Conservation (phyloP, 208 protist species). For the Angomonas desouzai region DNA sequence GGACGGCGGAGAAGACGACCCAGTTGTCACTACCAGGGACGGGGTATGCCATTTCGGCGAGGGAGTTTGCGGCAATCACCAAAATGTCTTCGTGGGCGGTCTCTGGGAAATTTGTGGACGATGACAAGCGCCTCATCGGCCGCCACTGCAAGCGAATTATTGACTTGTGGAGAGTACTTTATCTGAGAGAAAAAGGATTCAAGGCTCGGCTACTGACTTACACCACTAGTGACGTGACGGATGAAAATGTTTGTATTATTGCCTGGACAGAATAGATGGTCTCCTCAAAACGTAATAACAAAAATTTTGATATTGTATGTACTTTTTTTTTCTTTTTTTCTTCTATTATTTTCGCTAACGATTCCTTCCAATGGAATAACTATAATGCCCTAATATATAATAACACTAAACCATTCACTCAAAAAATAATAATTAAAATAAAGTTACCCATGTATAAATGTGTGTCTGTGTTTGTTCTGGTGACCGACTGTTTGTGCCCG, state of each 20-base stretch:
- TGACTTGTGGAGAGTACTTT: constrained; percentile 50
- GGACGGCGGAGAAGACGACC: neutral
- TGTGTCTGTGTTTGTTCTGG: too few relatives aligned
- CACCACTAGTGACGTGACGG: constrained; percentile 39
- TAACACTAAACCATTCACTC: too few relatives aligned
- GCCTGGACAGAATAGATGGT: constrained; percentile 21
- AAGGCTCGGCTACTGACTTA: constrained; percentile 49
- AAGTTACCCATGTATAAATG: too few relatives aligned
- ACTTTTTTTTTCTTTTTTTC: too few relatives aligned
- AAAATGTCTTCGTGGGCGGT: constrained; percentile 82
- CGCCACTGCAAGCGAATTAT: constrained; percentile 66
- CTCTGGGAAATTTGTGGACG: constrained; percentile 42
- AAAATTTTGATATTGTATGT: too few relatives aligned
- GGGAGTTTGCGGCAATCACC: constrained; percentile 56
- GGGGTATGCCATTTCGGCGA: constrained; percentile 20
- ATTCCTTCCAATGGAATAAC: too few relatives aligned
- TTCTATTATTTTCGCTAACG: too few relatives aligned
- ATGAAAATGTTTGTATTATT: constrained; percentile 72
- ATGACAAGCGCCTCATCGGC: constrained; percentile 28
- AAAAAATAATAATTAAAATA: too few relatives aligned
- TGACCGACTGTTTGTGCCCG: too few relatives aligned
- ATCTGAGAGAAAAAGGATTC: constrained; percentile 49
- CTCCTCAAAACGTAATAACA: neutral
- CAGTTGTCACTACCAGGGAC: constrained; percentile 36
- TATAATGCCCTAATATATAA: too few relatives aligned